Percentiles rank a stretch among this genome's conserved stretches.
These are phyloP conservation scores for Penicillium corylophilum DNA, from an alignment of 2,329 filamentous ascomycete species.

Conservation along the genomic window DNA sequence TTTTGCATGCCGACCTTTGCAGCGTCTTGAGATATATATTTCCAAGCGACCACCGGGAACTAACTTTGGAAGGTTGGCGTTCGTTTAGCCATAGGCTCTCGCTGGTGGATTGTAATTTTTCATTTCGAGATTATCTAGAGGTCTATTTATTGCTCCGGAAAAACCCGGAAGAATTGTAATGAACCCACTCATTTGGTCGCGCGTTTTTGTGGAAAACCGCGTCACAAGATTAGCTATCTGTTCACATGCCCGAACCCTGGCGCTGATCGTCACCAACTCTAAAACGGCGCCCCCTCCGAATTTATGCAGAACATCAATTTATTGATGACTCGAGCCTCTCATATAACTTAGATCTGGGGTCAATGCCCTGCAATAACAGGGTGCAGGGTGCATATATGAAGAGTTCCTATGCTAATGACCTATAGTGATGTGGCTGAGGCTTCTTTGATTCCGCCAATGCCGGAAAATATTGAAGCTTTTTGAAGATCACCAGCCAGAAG, in stretches of 20 bases:
- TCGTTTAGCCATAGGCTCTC: too few relatives aligned
- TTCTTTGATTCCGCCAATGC: constrained; percentile 1
- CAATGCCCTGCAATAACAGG: neutral
- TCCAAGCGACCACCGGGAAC: too few relatives aligned
- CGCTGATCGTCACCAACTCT: constrained; percentile 15
- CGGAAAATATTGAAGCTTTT: neutral
- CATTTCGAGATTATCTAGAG: too few relatives aligned
- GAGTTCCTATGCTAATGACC: neutral
- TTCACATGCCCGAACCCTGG: neutral
- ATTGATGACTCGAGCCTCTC: neutral
- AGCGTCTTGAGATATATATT: too few relatives aligned
- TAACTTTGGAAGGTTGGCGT: too few relatives aligned
- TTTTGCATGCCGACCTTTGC: too few relatives aligned
- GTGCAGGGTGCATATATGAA: constrained; percentile 3
- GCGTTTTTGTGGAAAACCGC: too few relatives aligned
- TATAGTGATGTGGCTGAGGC: neutral
- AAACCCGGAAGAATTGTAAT: too few relatives aligned
- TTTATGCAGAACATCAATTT: neutral
- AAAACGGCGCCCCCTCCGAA: constrained; percentile 13
- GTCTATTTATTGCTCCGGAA: too few relatives aligned
- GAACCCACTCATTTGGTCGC: too few relatives aligned
- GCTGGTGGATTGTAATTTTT: too few relatives aligned
- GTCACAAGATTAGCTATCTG: too few relatives aligned
- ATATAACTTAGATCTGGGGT: neutral
- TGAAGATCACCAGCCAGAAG: neutral